phyloP scores from a whole-genome alignment of 306 rosid genomes.

The Citrullus mucosospermus region DNA sequence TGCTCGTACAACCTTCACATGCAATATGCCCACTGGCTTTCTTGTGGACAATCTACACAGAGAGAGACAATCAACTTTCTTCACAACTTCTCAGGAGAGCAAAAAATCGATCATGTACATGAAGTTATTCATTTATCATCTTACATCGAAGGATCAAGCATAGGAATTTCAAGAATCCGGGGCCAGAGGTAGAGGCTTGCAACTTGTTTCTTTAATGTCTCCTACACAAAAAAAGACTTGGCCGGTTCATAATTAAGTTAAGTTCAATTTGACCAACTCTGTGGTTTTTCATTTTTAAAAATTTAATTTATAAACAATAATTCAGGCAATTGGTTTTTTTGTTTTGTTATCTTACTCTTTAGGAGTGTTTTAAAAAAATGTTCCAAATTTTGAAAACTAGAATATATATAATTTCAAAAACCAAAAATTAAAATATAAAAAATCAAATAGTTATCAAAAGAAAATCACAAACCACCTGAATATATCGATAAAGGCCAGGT shows the following conservation, averaged over 20 bases:
- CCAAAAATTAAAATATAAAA: too few relatives aligned
- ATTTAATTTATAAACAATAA: too few relatives aligned
- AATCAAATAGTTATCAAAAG: background rate
- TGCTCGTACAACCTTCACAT: constrained; percentile 80
- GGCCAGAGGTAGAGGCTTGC: constrained; percentile 88
- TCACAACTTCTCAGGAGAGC: background rate
- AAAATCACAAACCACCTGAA: constrained; percentile 52
- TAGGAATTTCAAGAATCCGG: constrained; percentile 52
- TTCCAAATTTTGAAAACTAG: too few relatives aligned
- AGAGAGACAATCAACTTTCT: background rate
- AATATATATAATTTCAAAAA: too few relatives aligned
- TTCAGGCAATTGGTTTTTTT: too few relatives aligned
- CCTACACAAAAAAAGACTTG: constrained; percentile 27
- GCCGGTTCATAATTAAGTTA: constrained; percentile 8
- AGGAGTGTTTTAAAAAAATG: too few relatives aligned
- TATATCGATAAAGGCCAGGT: constrained; percentile 67
- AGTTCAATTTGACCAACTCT: background rate
- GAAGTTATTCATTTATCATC: constrained; percentile 10
- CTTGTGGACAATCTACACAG: constrained; percentile 37
- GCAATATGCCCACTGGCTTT: constrained; percentile 92
- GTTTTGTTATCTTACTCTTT: too few relatives aligned
- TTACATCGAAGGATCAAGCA: constrained; percentile 67
- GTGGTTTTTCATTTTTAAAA: too few relatives aligned
- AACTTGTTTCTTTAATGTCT: constrained; percentile 58
- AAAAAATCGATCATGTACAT: background rate